Evolutionary conservation across 1,284 basidiomycete species (phyloP).

Genomic region (Rhodotorula mucilaginosa): DNA sequence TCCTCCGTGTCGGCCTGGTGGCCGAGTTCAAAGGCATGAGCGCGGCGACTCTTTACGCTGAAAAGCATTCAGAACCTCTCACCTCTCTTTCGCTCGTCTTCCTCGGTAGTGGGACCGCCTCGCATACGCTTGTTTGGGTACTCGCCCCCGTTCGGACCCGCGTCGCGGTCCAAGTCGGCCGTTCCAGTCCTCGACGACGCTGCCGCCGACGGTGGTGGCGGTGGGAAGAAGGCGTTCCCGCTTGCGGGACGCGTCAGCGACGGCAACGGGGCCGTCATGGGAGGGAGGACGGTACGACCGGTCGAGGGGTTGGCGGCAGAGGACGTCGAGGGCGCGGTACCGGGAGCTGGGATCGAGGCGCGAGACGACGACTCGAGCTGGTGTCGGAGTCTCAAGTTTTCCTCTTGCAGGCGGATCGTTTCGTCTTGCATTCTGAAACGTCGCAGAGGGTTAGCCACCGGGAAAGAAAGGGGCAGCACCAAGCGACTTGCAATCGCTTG

Average conservation of each 20-base stretch:
- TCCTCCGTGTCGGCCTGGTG: conserved; percentile 7
- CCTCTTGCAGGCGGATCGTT: conserved; percentile 55
- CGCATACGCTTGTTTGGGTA: conserved; percentile 27
- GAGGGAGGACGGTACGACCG: conserved; percentile 16
- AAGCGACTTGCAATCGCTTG: conserved; percentile 57
- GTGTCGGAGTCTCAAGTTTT: conserved; percentile 63
- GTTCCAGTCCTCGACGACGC: conserved; percentile 14
- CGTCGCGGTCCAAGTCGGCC: neutral
- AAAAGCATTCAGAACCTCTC: neutral
- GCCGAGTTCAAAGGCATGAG: neutral
- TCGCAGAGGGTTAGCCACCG: neutral
- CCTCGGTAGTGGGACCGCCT: conserved; percentile 3
- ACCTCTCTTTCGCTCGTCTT: conserved; percentile 22
- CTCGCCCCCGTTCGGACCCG: conserved; percentile 4
- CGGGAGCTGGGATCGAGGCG: conserved; percentile 15
- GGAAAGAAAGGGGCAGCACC: neutral
- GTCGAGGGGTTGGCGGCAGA: neutral
- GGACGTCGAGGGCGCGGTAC: conserved; percentile 44
- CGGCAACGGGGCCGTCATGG: conserved; percentile 9
- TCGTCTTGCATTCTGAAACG: conserved; percentile 33
- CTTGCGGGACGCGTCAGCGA: neutral
- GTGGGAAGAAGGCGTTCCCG: conserved; percentile 8
- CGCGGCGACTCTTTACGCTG: neutral
- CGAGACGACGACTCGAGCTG: conserved; percentile 56
- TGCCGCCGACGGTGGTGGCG: neutral